A percentile compares a stretch with the other conserved stretches of the same genome.
phyloP scores from a whole-genome alignment of 129 eudicot genomes.

The Daucus carota region DH1_v3.0 NC_030385.2:26326501-26327000 shows the following conservation, averaged over 20 bases:
- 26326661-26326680: too few relatives aligned
- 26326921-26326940: not conserved
- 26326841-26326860: slow-evolving; percentile 41
- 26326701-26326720: slow-evolving; percentile 1
- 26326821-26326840: slow-evolving; percentile 34
- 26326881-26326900: not conserved
- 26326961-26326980: not conserved
- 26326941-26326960: not conserved
- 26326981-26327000: not conserved
- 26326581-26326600: too few relatives aligned
- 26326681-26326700: too few relatives aligned
- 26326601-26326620: too few relatives aligned
- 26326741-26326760: slow-evolving; percentile 30
- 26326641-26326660: too few relatives aligned
- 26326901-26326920: not conserved
- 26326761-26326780: slow-evolving; percentile 33
- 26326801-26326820: slow-evolving; percentile 41
- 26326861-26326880: slow-evolving; percentile 32
- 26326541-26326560: slow-evolving; percentile 33
- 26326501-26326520: slow-evolving; percentile 39
- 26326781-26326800: slow-evolving; percentile 37
- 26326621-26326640: too few relatives aligned
- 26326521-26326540: slow-evolving; percentile 24
- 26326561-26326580: not conserved
- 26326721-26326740: slow-evolving; percentile 2